A percentile compares a stretch with the other conserved stretches of the same genome.
phyloP scores from a whole-genome alignment of 176 grass and related monocot genomes.

The Elymus sibiricus region DNA sequence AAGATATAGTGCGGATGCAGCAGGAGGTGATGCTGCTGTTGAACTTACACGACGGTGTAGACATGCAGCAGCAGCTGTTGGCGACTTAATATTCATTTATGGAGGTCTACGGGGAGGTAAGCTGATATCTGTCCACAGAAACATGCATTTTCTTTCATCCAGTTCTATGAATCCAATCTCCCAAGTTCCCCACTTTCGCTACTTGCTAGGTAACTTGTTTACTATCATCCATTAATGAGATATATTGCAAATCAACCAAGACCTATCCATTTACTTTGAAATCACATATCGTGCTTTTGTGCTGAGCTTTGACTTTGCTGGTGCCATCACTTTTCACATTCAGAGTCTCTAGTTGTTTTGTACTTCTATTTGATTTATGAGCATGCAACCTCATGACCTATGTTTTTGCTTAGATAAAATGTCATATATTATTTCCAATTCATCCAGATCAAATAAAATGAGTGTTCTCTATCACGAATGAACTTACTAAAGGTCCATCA shows the following conservation, averaged over 20 bases:
- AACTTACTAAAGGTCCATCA: not conserved
- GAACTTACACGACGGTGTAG: conserved; percentile 89
- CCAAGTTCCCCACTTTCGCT: not conserved
- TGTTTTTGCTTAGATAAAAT: not conserved
- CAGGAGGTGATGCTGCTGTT: conserved; percentile 89
- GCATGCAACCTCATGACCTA: not conserved
- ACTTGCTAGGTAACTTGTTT: conserved; percentile 5
- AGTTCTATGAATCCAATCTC: not conserved
- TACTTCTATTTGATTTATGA: not conserved
- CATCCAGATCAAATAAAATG: conserved; percentile 2
- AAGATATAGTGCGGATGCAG: conserved; percentile 91
- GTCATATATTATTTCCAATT: not conserved
- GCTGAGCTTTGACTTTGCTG: conserved; percentile 7
- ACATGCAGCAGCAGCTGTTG: conserved; percentile 92
- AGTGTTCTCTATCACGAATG: not conserved
- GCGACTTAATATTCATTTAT: conserved; percentile 96
- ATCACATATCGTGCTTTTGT: not conserved
- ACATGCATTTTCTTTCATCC: conserved; percentile 1
- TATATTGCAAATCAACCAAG: not conserved
- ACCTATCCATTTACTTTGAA: not conserved
- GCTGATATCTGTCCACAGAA: conserved; percentile 9
- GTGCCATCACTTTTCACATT: not conserved
- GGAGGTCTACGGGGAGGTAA: conserved; percentile 95
- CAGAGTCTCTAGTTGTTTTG: not conserved
- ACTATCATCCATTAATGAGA: not conserved